Base-by-base conservation (phyloP, 2,329 filamentous ascomycete genomes). In the Grosmannia clavigera region DNA sequence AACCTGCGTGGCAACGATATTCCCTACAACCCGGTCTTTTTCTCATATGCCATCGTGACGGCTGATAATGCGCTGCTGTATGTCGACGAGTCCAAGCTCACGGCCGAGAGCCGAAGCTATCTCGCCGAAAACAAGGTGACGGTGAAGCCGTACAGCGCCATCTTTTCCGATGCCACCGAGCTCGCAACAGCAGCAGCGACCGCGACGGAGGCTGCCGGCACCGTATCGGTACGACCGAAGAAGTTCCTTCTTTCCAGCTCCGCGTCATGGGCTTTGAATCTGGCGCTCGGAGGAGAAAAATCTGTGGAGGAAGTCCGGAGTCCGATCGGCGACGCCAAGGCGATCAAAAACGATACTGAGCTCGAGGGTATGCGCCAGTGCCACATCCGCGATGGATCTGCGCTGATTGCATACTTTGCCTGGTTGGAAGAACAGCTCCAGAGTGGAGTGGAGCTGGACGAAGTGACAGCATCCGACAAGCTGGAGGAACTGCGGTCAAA, bases 11-110 rank as follows among this genome's bases (percentile, higher is more conserved):
- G 94, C 67, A 94, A 81, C 71, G 94, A 97, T 70, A 97, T 99
- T 65, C 90, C 91, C 0, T 99, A 94, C 76, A 99, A 99, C 70
- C 94, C 94, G 0, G 94, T 99, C 57, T 97, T 99, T 78, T 97
- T 97, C 74, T 94, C 92, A 19, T 99, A 97, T 68, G 92, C 92
- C 53, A 81, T 94, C 51, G 77, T 99, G 64, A 97, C 94, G 2
- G 83, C 85, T 1, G 85, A 79, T 12, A 78, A 83, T 1, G 89
- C 87, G 29, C 91, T 85, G 1, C 79, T 99, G 5, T 99, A 96
- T 68, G 78, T 97, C 61, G 88, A 97, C 68, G 81, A 85, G 14
- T 80, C 82, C 16, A 96, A 96, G 72, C 74, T 97, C 33, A 84
- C 80, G 40, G 74, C 80, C 3, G 83, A 88, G 56, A 86, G 84